Base-by-base conservation (phyloP, 768 basidiomycete species). In the Rhizopogon roseolus region DNA sequence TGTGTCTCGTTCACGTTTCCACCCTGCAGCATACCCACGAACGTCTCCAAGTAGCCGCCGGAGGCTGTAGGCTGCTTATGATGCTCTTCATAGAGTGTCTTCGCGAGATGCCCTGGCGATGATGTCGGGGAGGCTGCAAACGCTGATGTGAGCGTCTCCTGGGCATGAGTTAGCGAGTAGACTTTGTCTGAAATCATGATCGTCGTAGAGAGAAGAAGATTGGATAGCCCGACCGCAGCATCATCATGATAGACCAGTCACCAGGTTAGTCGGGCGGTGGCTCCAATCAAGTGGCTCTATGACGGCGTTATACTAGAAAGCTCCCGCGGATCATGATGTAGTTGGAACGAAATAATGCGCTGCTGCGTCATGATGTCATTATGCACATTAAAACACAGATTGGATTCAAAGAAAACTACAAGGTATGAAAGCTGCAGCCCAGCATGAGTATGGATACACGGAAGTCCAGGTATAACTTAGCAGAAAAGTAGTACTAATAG, bases 121-220 rank as follows among this genome's bases (percentile, higher is more conserved):
- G 67, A 55, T n/a, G 50, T 61, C 2, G 71, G 72, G 45, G 75
- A 68, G 36, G 65, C 55, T 5, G 74, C 71, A 28, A 82, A 65
- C 41, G 75, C 71, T 2, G 70, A 62, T 0, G 78, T 78, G 50
- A 80, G 61, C 7, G 76, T 76, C 53, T 66, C 63, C 11, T 60
- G 52, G 2, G 68, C 66, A 29, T 64, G 67, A 7, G 67, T 63
- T 6, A 75, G 63, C 45, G 66, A 57, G 54, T 66, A 60, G 16
- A 70, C 67, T 44, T 64, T 63, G 39, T 71, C 67, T 44, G 69
- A 67, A 49, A 69, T 49, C 65, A 68, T 70, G 34, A 39, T 43
- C 49, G 34, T 19, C 16, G 14, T 53, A 37, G 28, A 45, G 54
- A 50, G 28, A 5, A 2, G 14, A 16, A 36, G 34, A 52, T 41